Evolutionary conservation across 768 basidiomycete species (phyloP), one percentile per base, ranked within the genome.

Genomic region (Sutorius australiensis): DNA sequence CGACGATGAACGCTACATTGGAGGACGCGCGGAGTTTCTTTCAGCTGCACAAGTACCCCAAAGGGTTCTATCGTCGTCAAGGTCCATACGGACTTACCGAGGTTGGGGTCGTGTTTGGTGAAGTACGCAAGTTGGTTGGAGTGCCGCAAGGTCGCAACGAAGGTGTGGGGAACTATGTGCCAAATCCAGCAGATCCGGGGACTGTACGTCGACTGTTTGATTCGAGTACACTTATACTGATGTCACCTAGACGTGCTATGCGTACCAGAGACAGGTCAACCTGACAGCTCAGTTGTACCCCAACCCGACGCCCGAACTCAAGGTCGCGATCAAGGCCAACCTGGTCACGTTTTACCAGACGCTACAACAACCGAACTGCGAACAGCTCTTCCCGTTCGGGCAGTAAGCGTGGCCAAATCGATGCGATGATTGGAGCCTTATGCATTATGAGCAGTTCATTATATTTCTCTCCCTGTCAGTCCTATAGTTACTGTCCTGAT

Each of bases 11-110:
- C 16, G 42, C 8, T 13, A 55, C 61, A 8, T 3, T 66, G 3
- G 56, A 60, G 10, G 3, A 54, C 6, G 64, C 64, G 11, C 50
- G 54, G 31, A 63, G 58, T 40, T 63, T 66, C 54, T 66, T 51
- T 13, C 9, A 65, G 10, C 0, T 6, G 3, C 58, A 66, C 48
- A 36, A 42, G 54, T 66, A 48, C 31, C 63, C 64, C 28, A 38
- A 60, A 0, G 63, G 58, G 3, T 63, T 57, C 51, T 54, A 37
- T 6, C 63, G 63, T 24, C 64, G 61, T 8, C 42, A 66, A 27
- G 55, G 5, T 1, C 39, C 61, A 10, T 64, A 60, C 30, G 55
- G 48, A 39, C 32, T 54, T 31, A 0, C 2, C 11, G 4, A 60
- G 43, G 7, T 64, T 46, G 0, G 2, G n/a, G 5, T 3, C 31